Percentiles rank a stretch among this genome's conserved stretches.
phyloP scores from a whole-genome alignment of 192 early-diverging fungal genomes.

The Backusella mclennaniae region DNA sequence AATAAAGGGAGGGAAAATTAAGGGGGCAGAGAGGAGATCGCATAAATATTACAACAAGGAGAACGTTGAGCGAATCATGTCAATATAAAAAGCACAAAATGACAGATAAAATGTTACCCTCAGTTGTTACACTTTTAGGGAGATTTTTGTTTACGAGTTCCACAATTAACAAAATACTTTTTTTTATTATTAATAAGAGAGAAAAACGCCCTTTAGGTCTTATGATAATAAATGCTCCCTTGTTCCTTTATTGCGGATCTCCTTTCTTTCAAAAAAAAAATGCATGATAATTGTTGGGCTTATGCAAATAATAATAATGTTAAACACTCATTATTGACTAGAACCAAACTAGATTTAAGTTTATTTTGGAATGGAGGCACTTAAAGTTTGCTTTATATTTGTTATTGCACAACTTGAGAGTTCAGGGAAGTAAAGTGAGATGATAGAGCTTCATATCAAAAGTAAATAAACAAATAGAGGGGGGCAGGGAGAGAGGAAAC shows the following conservation, averaged over 20 bases:
- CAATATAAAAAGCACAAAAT: neutral
- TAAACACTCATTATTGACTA: neutral
- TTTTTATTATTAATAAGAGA: neutral
- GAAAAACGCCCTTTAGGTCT: neutral
- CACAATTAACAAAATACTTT: neutral
- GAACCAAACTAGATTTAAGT: neutral
- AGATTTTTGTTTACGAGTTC: neutral
- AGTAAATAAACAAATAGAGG: conserved; percentile 1
- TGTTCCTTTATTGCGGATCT: neutral
- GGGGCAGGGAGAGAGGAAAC: neutral
- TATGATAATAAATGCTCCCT: neutral
- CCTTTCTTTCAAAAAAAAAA: neutral
- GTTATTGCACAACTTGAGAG: neutral
- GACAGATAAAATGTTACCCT: neutral
- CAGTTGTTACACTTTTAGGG: neutral
- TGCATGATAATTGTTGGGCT: neutral
- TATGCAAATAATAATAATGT: neutral
- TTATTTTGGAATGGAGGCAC: neutral
- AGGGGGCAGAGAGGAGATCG: neutral
- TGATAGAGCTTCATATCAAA: neutral
- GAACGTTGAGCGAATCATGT: neutral
- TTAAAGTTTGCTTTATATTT: neutral
- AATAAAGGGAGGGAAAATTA: neutral
- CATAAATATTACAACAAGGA: neutral
- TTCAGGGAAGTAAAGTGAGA: neutral